Conservation (phyloP, 768 basidiomycete species). For the Mycena alexandri region DNA sequence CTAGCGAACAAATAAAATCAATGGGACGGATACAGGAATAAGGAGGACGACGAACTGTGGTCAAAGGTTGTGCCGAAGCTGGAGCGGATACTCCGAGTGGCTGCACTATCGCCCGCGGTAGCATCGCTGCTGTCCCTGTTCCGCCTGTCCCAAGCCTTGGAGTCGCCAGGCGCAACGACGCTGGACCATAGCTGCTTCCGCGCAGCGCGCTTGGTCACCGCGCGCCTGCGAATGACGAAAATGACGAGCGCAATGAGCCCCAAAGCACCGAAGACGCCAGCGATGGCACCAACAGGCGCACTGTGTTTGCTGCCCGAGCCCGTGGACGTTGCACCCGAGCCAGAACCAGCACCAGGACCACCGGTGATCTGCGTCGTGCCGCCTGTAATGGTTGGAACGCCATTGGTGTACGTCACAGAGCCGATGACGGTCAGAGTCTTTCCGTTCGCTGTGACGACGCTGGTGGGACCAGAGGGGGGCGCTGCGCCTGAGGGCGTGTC, state of each 20-base stretch:
- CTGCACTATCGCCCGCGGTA: constrained; percentile 24
- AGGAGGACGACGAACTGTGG: constrained; percentile 31
- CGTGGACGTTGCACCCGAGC: constrained; percentile 17
- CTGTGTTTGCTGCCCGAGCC: constrained; percentile 26
- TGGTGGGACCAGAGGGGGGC: constrained; percentile 25
- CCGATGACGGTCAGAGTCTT: constrained; percentile 34
- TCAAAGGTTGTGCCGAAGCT: constrained; percentile 38
- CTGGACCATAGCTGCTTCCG: constrained; percentile 25
- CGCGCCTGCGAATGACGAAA: constrained; percentile 26
- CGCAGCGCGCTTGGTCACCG: constrained; percentile 14
- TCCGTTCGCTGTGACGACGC: constrained; percentile 21
- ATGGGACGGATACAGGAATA: not conserved
- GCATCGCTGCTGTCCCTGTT: constrained; percentile 27
- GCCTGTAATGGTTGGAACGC: constrained; percentile 28
- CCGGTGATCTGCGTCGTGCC: not conserved
- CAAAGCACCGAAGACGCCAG: constrained; percentile 27
- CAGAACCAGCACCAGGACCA: constrained; percentile 21
- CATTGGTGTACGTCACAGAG: constrained; percentile 27
- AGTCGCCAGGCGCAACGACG: not conserved
- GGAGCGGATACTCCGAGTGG: constrained; percentile 31
- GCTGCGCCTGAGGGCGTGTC: not conserved
- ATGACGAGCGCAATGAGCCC: constrained; percentile 15
- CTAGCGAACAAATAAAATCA: constrained; percentile 28
- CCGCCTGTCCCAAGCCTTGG: not conserved
- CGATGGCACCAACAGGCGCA: constrained; percentile 9